Percentiles rank a stretch among this genome's conserved stretches.
Evolutionary conservation across 73 alveolate genomes (phyloP).

Genomic region (Paramecium sexaurelia): DNA sequence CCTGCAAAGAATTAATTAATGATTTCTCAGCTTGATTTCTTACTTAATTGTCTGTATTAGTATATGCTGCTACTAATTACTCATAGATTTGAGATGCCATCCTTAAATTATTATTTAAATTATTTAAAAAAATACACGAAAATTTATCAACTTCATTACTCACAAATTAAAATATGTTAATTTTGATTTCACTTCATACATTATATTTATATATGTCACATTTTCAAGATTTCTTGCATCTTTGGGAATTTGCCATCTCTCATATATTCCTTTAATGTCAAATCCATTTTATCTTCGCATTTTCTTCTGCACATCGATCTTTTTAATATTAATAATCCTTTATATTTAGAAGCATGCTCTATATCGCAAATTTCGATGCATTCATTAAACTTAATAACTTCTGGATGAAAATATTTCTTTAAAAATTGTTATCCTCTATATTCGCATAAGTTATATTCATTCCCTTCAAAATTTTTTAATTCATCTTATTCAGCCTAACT

Average conservation of each 20-base stretch:
- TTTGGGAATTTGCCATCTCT: slow-evolving; percentile 19
- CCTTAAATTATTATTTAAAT: not conserved
- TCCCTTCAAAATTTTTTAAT: not conserved
- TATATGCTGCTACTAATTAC: slow-evolving; percentile 23
- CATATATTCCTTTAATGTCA: not conserved
- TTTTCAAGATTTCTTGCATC: not conserved
- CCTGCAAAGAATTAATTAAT: not conserved
- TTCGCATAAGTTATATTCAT: not conserved
- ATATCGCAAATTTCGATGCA: not conserved
- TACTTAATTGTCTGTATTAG: not conserved
- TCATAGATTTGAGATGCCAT: slow-evolving; percentile 5
- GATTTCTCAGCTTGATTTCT: slow-evolving; percentile 27
- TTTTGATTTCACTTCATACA: not conserved
- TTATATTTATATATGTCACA: not conserved
- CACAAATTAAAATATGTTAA: not conserved
- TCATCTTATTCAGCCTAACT: not conserved
- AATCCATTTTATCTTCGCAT: slow-evolving; percentile 16
- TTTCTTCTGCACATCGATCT: not conserved
- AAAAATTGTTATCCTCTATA: not conserved
- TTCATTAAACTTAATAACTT: not conserved
- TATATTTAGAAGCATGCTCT: not conserved
- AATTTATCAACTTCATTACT: not conserved
- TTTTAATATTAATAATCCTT: not conserved
- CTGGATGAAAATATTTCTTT: not conserved
- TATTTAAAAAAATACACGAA: slow-evolving; percentile 15